phyloP scores from a whole-genome alignment of 345 rosid species.

The Citrus reticulata region DNA sequence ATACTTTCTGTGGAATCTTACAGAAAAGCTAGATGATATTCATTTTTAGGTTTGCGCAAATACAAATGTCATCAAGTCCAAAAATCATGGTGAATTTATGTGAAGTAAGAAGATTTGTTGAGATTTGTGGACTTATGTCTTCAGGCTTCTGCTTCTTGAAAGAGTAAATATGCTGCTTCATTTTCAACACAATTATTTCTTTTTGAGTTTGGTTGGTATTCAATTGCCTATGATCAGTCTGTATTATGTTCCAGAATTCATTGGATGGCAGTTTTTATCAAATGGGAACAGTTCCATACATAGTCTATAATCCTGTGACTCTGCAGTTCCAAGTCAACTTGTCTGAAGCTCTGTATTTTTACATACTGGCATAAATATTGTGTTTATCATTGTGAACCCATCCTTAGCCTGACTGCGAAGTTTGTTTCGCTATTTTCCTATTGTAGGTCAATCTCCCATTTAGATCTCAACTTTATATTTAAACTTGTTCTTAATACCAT shows the following conservation, averaged over 20 bases:
- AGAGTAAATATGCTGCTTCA: neutral
- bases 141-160: neutral
- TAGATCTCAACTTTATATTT: neutral
- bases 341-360: neutral
- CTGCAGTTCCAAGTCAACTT: neutral
- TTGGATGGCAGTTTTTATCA: neutral
- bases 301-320: neutral
- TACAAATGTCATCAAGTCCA: neutral
- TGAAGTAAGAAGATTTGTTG: neutral
- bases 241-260: neutral
- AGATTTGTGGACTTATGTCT: neutral
- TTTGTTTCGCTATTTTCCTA: neutral
- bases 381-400: neutral
- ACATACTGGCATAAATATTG: no score
- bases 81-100: neutral
- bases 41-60: neutral
- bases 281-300: neutral
- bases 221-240: neutral
- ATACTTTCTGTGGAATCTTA: neutral
- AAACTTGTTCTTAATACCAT: neutral
- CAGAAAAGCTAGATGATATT: neutral
- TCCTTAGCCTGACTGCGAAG: neutral
- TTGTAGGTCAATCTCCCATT: neutral
- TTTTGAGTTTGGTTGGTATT: neutral
- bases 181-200: neutral